Evolutionary conservation across 2,329 filamentous ascomycete species (phyloP), one percentile per base, ranked within the genome.

Genomic region (Pyrenochaeta sp.): DNA sequence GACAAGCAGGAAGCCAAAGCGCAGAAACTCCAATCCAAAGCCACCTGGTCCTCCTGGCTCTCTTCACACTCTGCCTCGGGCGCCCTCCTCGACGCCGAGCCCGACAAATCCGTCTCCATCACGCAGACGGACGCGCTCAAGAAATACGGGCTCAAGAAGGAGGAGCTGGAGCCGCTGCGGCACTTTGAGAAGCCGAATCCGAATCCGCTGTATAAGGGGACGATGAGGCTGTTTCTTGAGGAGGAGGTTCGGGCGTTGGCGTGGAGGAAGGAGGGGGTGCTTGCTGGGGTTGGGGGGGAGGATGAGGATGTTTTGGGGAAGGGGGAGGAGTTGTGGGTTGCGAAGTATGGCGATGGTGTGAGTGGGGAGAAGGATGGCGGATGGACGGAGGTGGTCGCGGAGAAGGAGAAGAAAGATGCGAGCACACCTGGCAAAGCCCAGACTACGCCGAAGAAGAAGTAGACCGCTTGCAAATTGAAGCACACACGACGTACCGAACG

Each of bases 121-220:
- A 58, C 48, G 4, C 54, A 58, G 14, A 53, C 41, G 2, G 47
- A 55, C n/a, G 42, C 38, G 2, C 13, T 37, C 10, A 46, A 51
- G 19, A 42, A 45, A 11, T 58, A 55, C n/a, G 44, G 39, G 2
- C 20, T 58, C 20, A 58, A 53, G 37, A 44, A 44, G 13, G 46
- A 38, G 11, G 51, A 53, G 3, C 13, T 58, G 19, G 19, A 2
- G 1, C 28, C 35, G 2, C 9, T 55, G 3, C 18, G 18, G 9
- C 42, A 49, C 18, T 53, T 41, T 14, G 51, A 48, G 23, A 42
- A 51, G 32, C 29, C 28, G 34, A 53, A 47, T 19, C 29, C 32
- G 29, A 55, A 43, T 13, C 37, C 36, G 14, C 7, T 43, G 24
- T 47, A 53, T n/a, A 31, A 30, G 0, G 49, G 45, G 3, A 40